Conservation (phyloP, 257 asterid species). For the Gardenia jasminoides region DNA sequence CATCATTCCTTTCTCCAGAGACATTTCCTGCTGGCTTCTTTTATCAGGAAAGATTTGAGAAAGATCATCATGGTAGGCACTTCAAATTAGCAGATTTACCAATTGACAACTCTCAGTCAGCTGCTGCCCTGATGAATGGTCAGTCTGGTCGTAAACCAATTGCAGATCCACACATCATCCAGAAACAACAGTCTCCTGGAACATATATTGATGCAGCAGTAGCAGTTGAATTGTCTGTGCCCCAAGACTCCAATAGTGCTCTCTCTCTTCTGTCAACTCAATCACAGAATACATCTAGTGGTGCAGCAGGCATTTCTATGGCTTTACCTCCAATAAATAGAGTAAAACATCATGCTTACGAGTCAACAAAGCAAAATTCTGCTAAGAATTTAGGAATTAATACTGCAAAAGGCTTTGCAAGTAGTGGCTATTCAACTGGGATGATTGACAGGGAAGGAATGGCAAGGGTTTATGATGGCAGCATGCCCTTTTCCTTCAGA, state of each 20-base stretch:
- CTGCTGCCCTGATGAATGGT: conserved; percentile 16
- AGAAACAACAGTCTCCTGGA: conserved; percentile 23
- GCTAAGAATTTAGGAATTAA: not conserved
- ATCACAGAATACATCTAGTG: conserved; percentile 27
- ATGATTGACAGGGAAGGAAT: conserved; percentile 4
- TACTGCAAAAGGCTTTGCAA: not conserved
- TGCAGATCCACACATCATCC: conserved; percentile 17
- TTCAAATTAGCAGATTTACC: conserved; percentile 27
- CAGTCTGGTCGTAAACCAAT: conserved; percentile 16
- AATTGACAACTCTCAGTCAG: conserved; percentile 20
- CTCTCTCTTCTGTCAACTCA: conserved; percentile 87
- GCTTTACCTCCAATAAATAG: conserved; percentile 18
- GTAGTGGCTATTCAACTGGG: conserved; percentile 11
- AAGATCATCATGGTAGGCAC: conserved; percentile 8
- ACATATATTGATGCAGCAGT: conserved; percentile 20
- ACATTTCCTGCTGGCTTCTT: conserved; percentile 36
- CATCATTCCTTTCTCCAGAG: conserved; percentile 40
- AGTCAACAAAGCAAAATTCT: conserved; percentile 18
- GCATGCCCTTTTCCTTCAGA: conserved; percentile 6
- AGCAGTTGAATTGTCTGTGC: conserved; percentile 27
- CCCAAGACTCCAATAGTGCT: conserved; percentile 45
- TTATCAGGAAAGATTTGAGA: conserved; percentile 31
- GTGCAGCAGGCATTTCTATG: conserved; percentile 23
- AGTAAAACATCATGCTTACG: conserved; percentile 17
- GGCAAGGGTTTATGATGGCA: conserved; percentile 9